Conservation (phyloP, 306 rosid species). For the Casuarina glauca region DNA sequence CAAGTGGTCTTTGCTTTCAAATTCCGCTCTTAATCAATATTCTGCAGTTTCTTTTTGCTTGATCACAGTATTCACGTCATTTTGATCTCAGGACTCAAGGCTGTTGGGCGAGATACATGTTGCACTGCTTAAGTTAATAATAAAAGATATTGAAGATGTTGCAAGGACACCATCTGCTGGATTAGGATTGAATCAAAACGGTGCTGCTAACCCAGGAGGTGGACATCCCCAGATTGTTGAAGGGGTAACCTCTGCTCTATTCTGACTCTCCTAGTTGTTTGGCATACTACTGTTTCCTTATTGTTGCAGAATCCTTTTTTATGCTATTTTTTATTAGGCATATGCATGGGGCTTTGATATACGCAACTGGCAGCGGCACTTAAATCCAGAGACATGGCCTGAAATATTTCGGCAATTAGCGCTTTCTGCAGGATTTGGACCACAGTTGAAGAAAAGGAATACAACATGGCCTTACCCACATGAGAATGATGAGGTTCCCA, state of each 20-base stretch:
- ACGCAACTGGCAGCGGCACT: constrained; percentile 90
- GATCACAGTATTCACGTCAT: constrained; percentile 21
- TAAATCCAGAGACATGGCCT: constrained; percentile 94
- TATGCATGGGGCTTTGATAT: constrained; percentile 99
- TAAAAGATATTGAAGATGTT: constrained; percentile 98
- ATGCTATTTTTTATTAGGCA: constrained; percentile 54
- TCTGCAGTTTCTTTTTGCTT: constrained; percentile 10
- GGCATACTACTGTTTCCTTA: neutral
- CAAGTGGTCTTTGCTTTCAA: constrained; percentile 23
- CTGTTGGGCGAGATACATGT: constrained; percentile 92
- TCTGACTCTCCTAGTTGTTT: neutral
- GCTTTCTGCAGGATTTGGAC: constrained; percentile 93
- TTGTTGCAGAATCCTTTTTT: constrained; percentile 17
- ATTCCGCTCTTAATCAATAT: constrained; percentile 12
- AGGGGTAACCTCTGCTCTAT: constrained; percentile 64
- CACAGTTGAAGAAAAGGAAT: constrained; percentile 77
- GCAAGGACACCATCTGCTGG: constrained; percentile 93
- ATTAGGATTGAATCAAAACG: constrained; percentile 79
- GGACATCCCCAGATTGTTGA: constrained; percentile 98
- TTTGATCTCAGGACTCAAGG: constrained; percentile 85
- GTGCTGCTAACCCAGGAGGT: constrained; percentile 92
- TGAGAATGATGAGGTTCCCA: constrained; percentile 76
- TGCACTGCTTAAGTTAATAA: constrained; percentile 74
- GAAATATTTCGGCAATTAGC: constrained; percentile 92
- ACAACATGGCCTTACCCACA: constrained; percentile 60